Evolutionary conservation across 768 basidiomycete species (phyloP).

Genomic region (Leccinum arenicola): DNA sequence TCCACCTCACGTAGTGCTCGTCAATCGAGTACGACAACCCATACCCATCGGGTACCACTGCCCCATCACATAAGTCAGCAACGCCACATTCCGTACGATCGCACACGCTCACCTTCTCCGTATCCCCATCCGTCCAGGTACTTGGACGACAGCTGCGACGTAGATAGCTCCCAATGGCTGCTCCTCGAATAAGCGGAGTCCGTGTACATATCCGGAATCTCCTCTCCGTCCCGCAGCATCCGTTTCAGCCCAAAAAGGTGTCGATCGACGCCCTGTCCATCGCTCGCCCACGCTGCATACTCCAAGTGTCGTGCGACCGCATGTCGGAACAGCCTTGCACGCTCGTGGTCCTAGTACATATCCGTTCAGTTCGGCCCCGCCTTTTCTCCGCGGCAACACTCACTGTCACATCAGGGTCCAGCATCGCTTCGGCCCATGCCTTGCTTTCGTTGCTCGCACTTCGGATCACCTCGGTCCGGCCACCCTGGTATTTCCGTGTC

Average conservation of each 20-base stretch:
- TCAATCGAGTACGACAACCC: slow-evolving; percentile 91
- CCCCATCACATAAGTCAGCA: slow-evolving; percentile 7
- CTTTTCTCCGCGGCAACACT: slow-evolving; percentile 11
- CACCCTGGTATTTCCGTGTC: slow-evolving; percentile 87
- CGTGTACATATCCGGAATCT: slow-evolving; percentile 67
- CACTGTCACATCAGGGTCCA: slow-evolving; percentile 50
- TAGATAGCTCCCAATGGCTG: slow-evolving; percentile 91
- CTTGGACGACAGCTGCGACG: slow-evolving; percentile 77
- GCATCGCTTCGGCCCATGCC: slow-evolving; percentile 89
- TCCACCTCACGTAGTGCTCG: slow-evolving; percentile 83
- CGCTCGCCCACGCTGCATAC: slow-evolving; percentile 89
- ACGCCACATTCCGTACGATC: background rate
- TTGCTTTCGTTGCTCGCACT: slow-evolving; percentile 79
- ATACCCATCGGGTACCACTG: slow-evolving; percentile 90
- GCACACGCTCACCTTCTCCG: slow-evolving; percentile 67
- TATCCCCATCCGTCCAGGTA: slow-evolving; percentile 97
- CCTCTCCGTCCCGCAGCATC: slow-evolving; percentile 70
- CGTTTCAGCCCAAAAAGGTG: slow-evolving; percentile 94
- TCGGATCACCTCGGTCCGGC: slow-evolving; percentile 94
- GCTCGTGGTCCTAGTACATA: slow-evolving; percentile 45
- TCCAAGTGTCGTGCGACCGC: slow-evolving; percentile 83
- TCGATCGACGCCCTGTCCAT: slow-evolving; percentile 92
- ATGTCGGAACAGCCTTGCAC: slow-evolving; percentile 64
- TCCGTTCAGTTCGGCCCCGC: slow-evolving; percentile 3
- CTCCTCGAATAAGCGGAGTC: slow-evolving; percentile 70